Evolutionary conservation across 2,329 filamentous ascomycete genomes (phyloP), one percentile per base, ranked within the genome.

Genomic region (Penicillium fuscoglaucum): DNA sequence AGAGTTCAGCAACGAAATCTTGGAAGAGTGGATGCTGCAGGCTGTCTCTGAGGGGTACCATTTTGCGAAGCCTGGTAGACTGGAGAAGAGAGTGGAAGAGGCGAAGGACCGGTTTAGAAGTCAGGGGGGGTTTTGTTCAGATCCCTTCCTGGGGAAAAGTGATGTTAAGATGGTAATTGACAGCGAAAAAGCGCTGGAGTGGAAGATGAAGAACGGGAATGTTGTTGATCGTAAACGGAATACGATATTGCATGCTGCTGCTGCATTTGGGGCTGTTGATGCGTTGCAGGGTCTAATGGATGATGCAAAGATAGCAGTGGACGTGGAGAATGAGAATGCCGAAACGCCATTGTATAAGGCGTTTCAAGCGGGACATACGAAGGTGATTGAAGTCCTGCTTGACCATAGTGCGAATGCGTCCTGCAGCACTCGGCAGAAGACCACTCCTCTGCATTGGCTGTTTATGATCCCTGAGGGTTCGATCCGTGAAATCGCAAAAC

Each of bases 321-420:
- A 71, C 44, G 50, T 62, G n/a, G 41, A 63, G 39, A 70, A 70
- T 47, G 66, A 70, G 15, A 67, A 70, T 52, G 55, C 45, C 5
- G 68, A 70, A 37, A 70, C 69, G 8, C 63, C 68, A 15, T 53
- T 71, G 8, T 70, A 70, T 50, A 70, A 68, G 35, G 69, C 69
- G 9, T 70, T 62, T 29, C 68, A 71, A 47, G 69, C 68, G 6
- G 69, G 68, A 9, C 69, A 70, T 50, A 51, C 59, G 7, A 37
- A 64, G 2, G 59, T 67, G n/a, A 62, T 71, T 39, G 44, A 67
- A 17, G 57, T 62, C 29, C 60, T 70, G 44, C 63, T 71, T 37
- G 60, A 68, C 17, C 58, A 59, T 15, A 63, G 66, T 6, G 69
- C 69, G 28, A 61, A 53, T 41, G 59, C 63, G 55, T 61, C 56